These are phyloP conservation scores for Plasmodium fragile DNA, from an alignment of 169 alveolate species.

Conservation along the genomic window DNA sequence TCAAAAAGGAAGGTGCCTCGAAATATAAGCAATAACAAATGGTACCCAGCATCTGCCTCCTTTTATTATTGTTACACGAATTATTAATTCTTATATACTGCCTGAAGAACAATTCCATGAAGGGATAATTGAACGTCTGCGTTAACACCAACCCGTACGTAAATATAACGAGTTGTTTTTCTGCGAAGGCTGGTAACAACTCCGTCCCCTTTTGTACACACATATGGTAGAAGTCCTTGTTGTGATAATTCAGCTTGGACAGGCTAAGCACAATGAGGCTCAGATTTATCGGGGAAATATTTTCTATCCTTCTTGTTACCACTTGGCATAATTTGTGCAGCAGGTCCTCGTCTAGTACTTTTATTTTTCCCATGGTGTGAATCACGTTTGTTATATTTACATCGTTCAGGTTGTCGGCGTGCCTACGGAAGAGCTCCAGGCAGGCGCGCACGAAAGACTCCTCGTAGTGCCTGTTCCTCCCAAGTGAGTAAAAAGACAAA, in stretches of 20 bases:
- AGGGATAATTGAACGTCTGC: slow-evolving; percentile 37
- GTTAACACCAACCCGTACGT: slow-evolving; percentile 29
- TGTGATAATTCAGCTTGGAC: slow-evolving; percentile 27
- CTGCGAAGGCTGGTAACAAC: slow-evolving; percentile 24
- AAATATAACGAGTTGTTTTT: slow-evolving; percentile 50
- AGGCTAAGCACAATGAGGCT: slow-evolving; percentile 53
- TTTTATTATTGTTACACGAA: background rate
- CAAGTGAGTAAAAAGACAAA: slow-evolving; percentile 43
- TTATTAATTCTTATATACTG: slow-evolving; percentile 11
- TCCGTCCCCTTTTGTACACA: slow-evolving; percentile 60
- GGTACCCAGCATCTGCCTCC: slow-evolving; percentile 16
- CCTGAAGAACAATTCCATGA: slow-evolving; percentile 24
- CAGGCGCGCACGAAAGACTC: slow-evolving; percentile 16
- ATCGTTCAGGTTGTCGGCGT: slow-evolving; percentile 30
- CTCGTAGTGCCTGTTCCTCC: slow-evolving; percentile 31
- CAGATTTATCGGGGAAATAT: slow-evolving; percentile 39
- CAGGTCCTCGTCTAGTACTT: slow-evolving; percentile 22
- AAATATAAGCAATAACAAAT: slow-evolving; percentile 37
- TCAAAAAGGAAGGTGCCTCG: slow-evolving; percentile 21
- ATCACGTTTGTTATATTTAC: slow-evolving; percentile 40
- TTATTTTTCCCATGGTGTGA: slow-evolving; percentile 48
- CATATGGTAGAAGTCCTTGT: slow-evolving; percentile 1
- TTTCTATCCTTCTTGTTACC: slow-evolving; percentile 22
- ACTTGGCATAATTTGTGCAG: slow-evolving; percentile 30
- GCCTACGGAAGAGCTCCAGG: slow-evolving; percentile 4